A percentile compares a stretch with the other conserved stretches of the same genome.
Evolutionary conservation across 257 asterid genomes (phyloP).

Genomic region (Nicotiana knightiana): DNA sequence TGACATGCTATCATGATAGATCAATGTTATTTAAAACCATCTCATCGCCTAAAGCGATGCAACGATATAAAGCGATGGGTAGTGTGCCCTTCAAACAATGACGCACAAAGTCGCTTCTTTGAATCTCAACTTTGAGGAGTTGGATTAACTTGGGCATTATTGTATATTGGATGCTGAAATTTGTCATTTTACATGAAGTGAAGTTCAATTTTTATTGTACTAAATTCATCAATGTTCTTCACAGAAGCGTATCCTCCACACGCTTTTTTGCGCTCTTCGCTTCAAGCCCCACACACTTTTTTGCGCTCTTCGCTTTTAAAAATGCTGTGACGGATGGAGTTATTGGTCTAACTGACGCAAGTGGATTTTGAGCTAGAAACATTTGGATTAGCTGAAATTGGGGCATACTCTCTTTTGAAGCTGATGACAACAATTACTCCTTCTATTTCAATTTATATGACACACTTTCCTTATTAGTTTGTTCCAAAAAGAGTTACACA

Average conservation of each 20-base stretch:
- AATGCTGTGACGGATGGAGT: not conserved
- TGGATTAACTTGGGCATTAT: not conserved
- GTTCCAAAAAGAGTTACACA: too few relatives aligned
- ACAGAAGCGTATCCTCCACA: not conserved
- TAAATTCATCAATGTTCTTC: not conserved
- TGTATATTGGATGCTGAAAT: not conserved
- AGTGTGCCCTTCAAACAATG: not conserved
- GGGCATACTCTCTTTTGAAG: not conserved
- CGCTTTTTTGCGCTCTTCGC: not conserved
- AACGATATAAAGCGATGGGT: not conserved
- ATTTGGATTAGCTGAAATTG: not conserved
- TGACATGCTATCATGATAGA: not conserved
- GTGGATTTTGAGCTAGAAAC: not conserved
- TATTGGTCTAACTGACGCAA: not conserved
- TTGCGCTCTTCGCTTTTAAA: not conserved
- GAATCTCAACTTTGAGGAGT: not conserved
- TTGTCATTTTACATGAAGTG: not conserved
- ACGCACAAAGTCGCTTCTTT: not conserved
- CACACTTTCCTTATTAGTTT: too few relatives aligned
- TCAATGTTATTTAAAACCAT: not conserved
- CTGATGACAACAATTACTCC: not conserved
- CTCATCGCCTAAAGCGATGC: not conserved
- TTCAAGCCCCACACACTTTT: not conserved
- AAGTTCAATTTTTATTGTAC: not conserved
- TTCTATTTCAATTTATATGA: too few relatives aligned